Evolutionary conservation across 1,284 basidiomycete genomes (phyloP).

Genomic region (Pyrrhoderma lamaoense): DNA sequence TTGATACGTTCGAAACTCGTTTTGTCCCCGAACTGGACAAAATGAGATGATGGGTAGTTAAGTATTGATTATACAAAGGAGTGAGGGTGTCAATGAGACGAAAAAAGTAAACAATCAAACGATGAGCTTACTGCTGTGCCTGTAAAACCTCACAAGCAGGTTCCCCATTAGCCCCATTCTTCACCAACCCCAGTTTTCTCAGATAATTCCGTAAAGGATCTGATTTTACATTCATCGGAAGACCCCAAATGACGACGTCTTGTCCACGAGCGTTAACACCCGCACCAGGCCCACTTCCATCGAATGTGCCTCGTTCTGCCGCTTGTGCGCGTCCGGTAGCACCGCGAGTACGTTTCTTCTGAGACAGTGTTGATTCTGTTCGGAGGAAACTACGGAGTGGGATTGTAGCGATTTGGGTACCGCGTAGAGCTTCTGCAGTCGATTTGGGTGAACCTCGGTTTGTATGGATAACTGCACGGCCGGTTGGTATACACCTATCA

Average conservation of each 20-base stretch:
- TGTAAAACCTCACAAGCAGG: slow-evolving; percentile 35
- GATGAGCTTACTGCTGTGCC: slow-evolving; percentile 42
- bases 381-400: slow-evolving; percentile 27
- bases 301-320: slow-evolving; percentile 32
- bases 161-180: slow-evolving; percentile 28
- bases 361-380: not conserved
- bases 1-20: slow-evolving; percentile 36
- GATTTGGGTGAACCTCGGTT: slow-evolving; percentile 36
- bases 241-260: slow-evolving; percentile 52
- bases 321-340: slow-evolving; percentile 35
- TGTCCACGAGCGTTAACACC: slow-evolving; percentile 40
- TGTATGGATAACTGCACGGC: slow-evolving; percentile 49
- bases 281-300: slow-evolving; percentile 47
- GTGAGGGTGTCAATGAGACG: not conserved
- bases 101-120: not conserved
- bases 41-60: not conserved
- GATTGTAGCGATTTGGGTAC: slow-evolving; percentile 41
- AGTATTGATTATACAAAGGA: not conserved
- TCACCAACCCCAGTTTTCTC: slow-evolving; percentile 37
- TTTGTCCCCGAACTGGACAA: slow-evolving; percentile 28
- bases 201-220: slow-evolving; percentile 36
- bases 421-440: slow-evolving; percentile 36
- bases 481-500: slow-evolving; percentile 47
- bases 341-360: slow-evolving; percentile 32
- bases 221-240: slow-evolving; percentile 41